A percentile compares a stretch with the other conserved stretches of the same genome.
Evolutionary conservation across 2,329 filamentous ascomycete species (phyloP).

Genomic region (Sodiomyces alkalinus): DNA sequence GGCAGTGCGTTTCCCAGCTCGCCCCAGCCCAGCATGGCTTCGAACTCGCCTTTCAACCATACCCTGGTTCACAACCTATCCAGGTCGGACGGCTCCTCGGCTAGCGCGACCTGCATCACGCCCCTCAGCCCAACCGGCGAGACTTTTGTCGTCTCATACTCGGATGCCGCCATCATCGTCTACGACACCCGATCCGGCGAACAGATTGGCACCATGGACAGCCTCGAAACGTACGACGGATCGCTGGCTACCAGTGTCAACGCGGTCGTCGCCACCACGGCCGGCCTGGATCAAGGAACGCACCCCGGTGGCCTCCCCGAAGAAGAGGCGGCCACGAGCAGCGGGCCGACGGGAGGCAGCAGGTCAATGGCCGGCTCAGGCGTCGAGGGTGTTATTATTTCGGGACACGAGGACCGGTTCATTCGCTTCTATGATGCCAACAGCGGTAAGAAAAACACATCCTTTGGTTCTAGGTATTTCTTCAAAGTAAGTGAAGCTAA

Average conservation of each 20-base stretch:
- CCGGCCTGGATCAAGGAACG: conserved; percentile 62
- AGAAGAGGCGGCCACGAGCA: conserved; percentile 55
- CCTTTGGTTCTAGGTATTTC: neutral
- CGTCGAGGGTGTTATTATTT: conserved; percentile 87
- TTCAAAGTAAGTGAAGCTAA: neutral
- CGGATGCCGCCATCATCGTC: conserved; percentile 77
- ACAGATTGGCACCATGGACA: conserved; percentile 84
- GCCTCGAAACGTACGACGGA: conserved; percentile 83
- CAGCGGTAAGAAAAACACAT: conserved; percentile 65
- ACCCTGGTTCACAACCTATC: conserved; percentile 78
- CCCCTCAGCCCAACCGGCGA: conserved; percentile 71
- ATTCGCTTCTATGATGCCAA: conserved; percentile 98
- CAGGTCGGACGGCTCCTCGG: conserved; percentile 45
- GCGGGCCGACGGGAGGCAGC: conserved; percentile 64
- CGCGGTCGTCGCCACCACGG: conserved; percentile 73
- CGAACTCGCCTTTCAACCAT: conserved; percentile 73
- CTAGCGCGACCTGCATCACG: conserved; percentile 85
- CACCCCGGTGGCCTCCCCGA: conserved; percentile 44
- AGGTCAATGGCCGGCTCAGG: conserved; percentile 53
- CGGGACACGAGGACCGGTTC: conserved; percentile 89
- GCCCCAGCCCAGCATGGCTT: conserved; percentile 77
- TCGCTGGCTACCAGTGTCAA: conserved; percentile 71
- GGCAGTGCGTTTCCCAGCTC: conserved; percentile 83
- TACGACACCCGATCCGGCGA: conserved; percentile 89
- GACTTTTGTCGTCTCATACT: conserved; percentile 84